Evolutionary conservation across 257 asterid species (phyloP), one percentile per base, ranked within the genome.

Genomic region (Petrea volubilis): DNA sequence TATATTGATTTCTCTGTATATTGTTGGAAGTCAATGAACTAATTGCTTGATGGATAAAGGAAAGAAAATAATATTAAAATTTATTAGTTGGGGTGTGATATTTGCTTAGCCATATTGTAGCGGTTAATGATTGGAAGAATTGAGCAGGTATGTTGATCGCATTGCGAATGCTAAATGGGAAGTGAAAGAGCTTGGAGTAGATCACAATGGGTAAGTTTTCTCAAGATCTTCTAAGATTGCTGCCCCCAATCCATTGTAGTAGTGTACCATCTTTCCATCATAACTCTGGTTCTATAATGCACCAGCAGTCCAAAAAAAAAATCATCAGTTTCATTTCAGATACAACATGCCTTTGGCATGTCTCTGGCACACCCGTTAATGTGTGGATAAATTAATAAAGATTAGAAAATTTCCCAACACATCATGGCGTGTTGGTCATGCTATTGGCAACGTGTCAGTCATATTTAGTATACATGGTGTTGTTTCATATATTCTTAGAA

Each of bases 121-220:
- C 41, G 70, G 50, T 70, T n/a, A 76, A 76, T 72, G 68, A 61
- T 58, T 47, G 74, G 60, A 52, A 64, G 55, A 15, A 65, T 83
- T 81, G 81, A 66, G 85, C 96, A 95, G 99, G 88, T 95, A 95
- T 74, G 96, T 85, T 58, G 99, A 95, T 73, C 89, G 97, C 64
- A 83, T 95, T 58, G 88, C 97, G 74, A 88, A 67, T 80, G 96
- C 96, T 29, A 95, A 88, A 84, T 95, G 99, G 99, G 99, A 95
- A 80, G 95, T 95, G 81, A 92, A 87, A 78, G 98, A 92, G 84
- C 99, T 95, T 47, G 98, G 99, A 59, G 64, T 90, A 79, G 99
- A 95, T 86, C 99, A 95, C 73, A 95, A 92, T 60, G 98, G 99
- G 99, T 95, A 87, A 33, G 89, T 80, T 70, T 24, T 74, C 51